These are phyloP conservation scores for Barnettozyma wickerhamii DNA, from an alignment of 805 yeast species.

Conservation along the genomic window DNA sequence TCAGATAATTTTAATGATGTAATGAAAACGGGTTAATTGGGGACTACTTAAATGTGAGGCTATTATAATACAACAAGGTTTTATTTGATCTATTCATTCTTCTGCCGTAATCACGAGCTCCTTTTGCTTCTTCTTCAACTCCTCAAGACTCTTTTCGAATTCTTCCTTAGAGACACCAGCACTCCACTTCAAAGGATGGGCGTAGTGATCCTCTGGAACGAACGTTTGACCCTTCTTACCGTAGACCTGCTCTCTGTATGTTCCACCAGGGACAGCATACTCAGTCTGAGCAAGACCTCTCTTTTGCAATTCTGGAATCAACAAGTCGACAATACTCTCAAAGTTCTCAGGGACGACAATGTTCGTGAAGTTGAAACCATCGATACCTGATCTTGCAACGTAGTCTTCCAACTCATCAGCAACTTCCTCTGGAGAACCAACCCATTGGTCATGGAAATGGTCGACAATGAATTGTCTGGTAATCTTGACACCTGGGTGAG, in stretches of 20 bases:
- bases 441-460: neutral
- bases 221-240: conserved; percentile 9
- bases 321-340: conserved; percentile 32
- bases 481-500: conserved; percentile 3
- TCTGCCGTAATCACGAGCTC: conserved; percentile 8
- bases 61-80: too few species aligned
- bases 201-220: conserved; percentile 11
- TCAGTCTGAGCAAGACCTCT: conserved; percentile 32
- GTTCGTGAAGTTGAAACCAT: conserved; percentile 38
- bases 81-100: neutral
- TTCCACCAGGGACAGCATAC: conserved; percentile 10
- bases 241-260: conserved; percentile 12
- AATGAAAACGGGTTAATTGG: too few species aligned
- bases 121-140: conserved; percentile 4
- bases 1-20: too few species aligned
- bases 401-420: conserved; percentile 36
- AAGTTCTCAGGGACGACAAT: conserved; percentile 34
- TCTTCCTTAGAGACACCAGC: conserved; percentile 10
- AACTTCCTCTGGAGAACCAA: conserved; percentile 23
- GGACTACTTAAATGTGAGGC: too few species aligned
- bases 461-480: conserved; percentile 5
- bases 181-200: conserved; percentile 11
- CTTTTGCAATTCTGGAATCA: conserved; percentile 31
- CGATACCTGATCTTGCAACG: conserved; percentile 36
- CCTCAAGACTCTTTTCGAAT: conserved; percentile 6